Evolutionary conservation across 2,329 filamentous ascomycete species (phyloP), one percentile per base, ranked within the genome.

Genomic region (Nemania diffusa): DNA sequence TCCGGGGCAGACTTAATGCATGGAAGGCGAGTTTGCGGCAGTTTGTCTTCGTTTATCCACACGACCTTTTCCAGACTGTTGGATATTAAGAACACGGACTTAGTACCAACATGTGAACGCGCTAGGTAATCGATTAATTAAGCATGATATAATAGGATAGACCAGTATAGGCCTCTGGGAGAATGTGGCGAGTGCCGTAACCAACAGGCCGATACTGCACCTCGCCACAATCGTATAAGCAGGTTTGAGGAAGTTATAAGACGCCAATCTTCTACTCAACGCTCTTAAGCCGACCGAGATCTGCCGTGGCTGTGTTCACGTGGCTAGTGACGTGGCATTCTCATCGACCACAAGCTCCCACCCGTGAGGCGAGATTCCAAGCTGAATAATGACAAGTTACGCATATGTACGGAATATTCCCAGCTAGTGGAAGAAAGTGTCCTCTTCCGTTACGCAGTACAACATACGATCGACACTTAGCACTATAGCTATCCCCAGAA

Each of bases 311-410:
- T 73, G 64, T 74, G 73, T 48, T 56, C 52, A 32, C 65, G 68
- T 71, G 60, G 61, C 68, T 75, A 72, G 73, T 72, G 66, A 76
- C 74, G 73, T 76, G 73, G 73, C 73, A 75, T 65, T 57, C 61
- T 70, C 62, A 71, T 67, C 65, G 52, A 68, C 73, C 71, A 74
- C 59, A 64, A 61, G 26, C 57, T 34, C 20, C 24, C 20, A 17
- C 42, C 5, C 15, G 17, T 55, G 32, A 37, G 32, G 52, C 20
- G 26, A 34, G n/a, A 34, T 22, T 17, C 51, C 24, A 40, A 52
- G 50, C 50, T 56, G 52, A 56, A 56, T 24, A 26, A 26, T 26
- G 22, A 24, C 6, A 9, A n/a, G n/a, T n/a, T n/a, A n/a, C n/a
- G n/a, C n/a, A n/a, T n/a, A 32, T 9, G 29, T 32, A 32, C 29